Conservation (phyloP, 208 protist species). For the Herpetomonas muscarum region DNA sequence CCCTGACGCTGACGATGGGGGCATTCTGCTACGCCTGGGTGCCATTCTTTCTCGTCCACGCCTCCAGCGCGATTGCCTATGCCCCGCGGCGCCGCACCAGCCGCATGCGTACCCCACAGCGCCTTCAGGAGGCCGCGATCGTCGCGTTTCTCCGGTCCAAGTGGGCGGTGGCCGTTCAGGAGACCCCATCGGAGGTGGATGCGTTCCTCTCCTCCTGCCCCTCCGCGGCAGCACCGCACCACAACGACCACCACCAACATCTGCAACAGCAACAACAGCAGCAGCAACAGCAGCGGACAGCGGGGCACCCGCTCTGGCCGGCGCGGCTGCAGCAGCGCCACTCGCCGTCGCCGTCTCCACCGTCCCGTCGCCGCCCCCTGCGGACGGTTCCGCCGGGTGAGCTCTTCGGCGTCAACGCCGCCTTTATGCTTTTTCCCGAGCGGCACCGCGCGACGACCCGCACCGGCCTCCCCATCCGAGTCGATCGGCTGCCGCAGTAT, state of each 20-base stretch:
- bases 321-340: not conserved
- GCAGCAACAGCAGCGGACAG: not conserved
- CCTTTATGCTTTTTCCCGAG: slow-evolving; percentile 19
- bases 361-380: not conserved
- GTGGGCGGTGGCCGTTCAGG: slow-evolving; percentile 1
- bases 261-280: not conserved
- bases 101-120: not conserved
- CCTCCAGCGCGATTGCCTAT: slow-evolving; percentile 7
- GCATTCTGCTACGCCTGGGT: slow-evolving; percentile 14
- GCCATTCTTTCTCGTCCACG: slow-evolving; percentile 16
- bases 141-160: slow-evolving; percentile 18
- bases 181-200: not conserved
- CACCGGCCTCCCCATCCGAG: slow-evolving; percentile 11
- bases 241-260: not conserved
- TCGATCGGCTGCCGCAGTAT: slow-evolving; percentile 11
- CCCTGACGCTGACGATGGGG: slow-evolving; percentile 8
- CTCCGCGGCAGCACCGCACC: not conserved
- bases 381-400: not conserved
- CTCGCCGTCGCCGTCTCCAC: not conserved
- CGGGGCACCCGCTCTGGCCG: not conserved
- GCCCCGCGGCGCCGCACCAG: not conserved
- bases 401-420: slow-evolving; percentile 10
- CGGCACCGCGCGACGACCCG: slow-evolving; percentile 11
- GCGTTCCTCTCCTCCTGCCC: not conserved
- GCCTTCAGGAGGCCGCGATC: slow-evolving; percentile 3